Percentiles rank a stretch among this genome's conserved stretches.
Evolutionary conservation across 129 eudicot species (phyloP).

Genomic region (Arctium lappa): DNA sequence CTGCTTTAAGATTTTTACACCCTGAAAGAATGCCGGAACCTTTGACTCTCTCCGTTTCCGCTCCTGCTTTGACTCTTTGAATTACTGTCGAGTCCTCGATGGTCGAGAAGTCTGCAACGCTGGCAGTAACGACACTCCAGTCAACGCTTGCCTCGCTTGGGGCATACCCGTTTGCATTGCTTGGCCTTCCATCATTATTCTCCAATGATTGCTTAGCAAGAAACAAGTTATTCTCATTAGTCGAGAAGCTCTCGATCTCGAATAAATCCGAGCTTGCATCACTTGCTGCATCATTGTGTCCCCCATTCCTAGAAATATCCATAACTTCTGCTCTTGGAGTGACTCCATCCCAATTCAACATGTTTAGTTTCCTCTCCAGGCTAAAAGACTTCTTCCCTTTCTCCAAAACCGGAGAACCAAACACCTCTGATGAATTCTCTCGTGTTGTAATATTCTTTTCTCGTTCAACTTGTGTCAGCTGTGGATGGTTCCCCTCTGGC

Average conservation of each 20-base stretch:
- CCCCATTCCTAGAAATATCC: slow-evolving; percentile 21
- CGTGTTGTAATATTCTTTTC: not conserved
- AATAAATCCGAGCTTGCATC: slow-evolving; percentile 91
- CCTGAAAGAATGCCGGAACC: slow-evolving; percentile 52
- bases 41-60: slow-evolving; percentile 27
- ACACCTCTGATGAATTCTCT: slow-evolving; percentile 37
- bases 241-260: slow-evolving; percentile 82
- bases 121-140: slow-evolving; percentile 89
- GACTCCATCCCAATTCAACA: slow-evolving; percentile 65
- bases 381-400: slow-evolving; percentile 31
- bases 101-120: slow-evolving; percentile 59
- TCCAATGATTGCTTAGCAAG: slow-evolving; percentile 38
- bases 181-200: slow-evolving; percentile 28
- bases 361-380: slow-evolving; percentile 37
- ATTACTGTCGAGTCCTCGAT: slow-evolving; percentile 7
- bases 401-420: slow-evolving; percentile 36
- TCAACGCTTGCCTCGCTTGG: slow-evolving; percentile 92
- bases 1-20: slow-evolving; percentile 69
- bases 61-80: slow-evolving; percentile 5
- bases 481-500: not conserved
- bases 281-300: slow-evolving; percentile 53
- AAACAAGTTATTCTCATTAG: slow-evolving; percentile 36
- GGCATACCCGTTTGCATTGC: slow-evolving; percentile 50
- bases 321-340: slow-evolving; percentile 28
- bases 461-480: slow-evolving; percentile 17